Evolutionary conservation across 164 flowering plant species (phyloP), one percentile per base, ranked within the genome.

Genomic region (Chimonanthus praecox): DNA sequence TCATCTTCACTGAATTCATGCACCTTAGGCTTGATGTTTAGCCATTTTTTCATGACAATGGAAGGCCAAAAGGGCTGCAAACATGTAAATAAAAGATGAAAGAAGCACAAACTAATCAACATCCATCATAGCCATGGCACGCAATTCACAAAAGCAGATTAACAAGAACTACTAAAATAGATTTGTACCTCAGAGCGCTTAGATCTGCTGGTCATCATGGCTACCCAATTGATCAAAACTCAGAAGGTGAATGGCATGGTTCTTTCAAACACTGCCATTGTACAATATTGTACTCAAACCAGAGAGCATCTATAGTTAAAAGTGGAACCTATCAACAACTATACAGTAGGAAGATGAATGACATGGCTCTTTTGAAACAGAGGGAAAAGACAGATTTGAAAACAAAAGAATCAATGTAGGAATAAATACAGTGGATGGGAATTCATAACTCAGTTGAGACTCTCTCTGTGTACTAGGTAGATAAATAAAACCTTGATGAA

Each of bases 11-110:
- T 93, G 73, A 95, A 95, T 61, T 93, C 99, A 76, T 87, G 48
- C 71, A 80, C 89, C 79, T 91, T 82, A 1, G 99, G 99, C 89
- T 87, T 83, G 70, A 95, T 88, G 75, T 93, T 93, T 11, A 95
- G 79, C 99, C 99, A 95, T 85, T 95, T 95, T 80, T 95, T 95
- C 98, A 95, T 90, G 74, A 95, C 89, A 80, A 92, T 71, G 33
- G 97, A 88, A 63, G 98, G 99, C 98, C 96, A 91, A 75, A 92
- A 94, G 33, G 89, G 73, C 95, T 90, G 88, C 81, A 82, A 4
- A 64, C 3, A 70, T 33, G 33, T 33, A 74, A 63, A 18, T 15
- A 58, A 43, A 60, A 61, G 21, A 18, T 9, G 65, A 62, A 21
- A 71, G 54, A 21, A 64, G 43, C 68, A 3, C 47, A 70, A 58